Percentiles rank a stretch among this genome's conserved stretches.
Conservation (phyloP, 306 rosid species). For the Cucumis cinereus region DNA sequence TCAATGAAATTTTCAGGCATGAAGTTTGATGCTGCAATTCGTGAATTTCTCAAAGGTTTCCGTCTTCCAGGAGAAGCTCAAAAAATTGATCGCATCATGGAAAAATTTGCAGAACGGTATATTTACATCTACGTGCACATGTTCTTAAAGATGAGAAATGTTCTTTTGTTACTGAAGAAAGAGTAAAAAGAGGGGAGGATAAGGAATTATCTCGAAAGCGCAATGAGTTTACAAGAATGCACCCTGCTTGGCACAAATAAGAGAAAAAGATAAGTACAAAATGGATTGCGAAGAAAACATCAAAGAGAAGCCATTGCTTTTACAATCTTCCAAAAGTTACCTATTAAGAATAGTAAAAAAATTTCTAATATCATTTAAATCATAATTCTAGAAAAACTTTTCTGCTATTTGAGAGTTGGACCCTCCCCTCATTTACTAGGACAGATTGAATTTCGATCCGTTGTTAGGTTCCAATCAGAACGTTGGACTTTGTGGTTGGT, state of each 20-base stretch:
- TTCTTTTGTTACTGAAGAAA: background rate
- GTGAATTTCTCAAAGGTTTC: constrained; percentile 96
- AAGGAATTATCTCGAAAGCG: background rate
- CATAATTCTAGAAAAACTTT: background rate
- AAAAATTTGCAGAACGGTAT: constrained; percentile 97
- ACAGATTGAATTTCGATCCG: background rate
- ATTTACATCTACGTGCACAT: background rate
- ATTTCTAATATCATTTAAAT: background rate
- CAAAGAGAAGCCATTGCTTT: background rate
- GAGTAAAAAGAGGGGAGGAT: background rate
- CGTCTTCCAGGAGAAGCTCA: constrained; percentile 99
- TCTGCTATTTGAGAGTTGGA: background rate
- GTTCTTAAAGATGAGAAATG: background rate
- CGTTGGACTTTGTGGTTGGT: background rate
- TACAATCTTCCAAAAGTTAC: background rate
- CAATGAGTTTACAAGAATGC: background rate
- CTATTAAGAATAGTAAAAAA: background rate
- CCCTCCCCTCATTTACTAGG: background rate
- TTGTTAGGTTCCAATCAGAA: background rate
- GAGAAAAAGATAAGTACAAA: background rate
- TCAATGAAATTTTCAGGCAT: constrained; percentile 80
- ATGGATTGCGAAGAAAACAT: background rate
- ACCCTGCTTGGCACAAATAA: background rate
- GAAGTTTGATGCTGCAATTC: constrained; percentile 88
- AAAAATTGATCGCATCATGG: constrained; percentile 98